Evolutionary conservation across 2,329 filamentous ascomycete genomes (phyloP), one percentile per base, ranked within the genome.

Genomic region (Trichoderma sp.): DNA sequence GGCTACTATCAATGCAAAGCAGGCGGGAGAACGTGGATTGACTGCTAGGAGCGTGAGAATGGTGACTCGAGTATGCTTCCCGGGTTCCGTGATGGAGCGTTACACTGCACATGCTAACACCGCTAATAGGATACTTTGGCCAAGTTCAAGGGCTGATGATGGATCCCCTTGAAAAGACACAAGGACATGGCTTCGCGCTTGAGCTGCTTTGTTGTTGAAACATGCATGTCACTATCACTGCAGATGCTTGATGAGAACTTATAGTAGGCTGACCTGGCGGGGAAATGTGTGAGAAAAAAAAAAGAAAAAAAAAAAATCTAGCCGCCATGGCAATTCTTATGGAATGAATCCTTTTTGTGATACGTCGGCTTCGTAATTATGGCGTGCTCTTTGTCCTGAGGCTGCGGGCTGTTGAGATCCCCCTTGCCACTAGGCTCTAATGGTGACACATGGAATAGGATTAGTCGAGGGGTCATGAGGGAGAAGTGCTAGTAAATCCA

Each of bases 41-140:
- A 90, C 90, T n/a, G 89, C 90, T 2, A 88, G 89, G 74, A 91
- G 90, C 70, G 86, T 97, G 58, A 88, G 89, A 77, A 94, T 91
- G 76, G 92, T 92, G 56, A 91, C 92, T 2, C 87, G 90, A 78
- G 91, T 93, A 81, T 69, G 87, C 79, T 68, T 50, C 50, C 42
- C 48, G 8, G 15, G 12, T 17, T 15, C 13, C 22, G 25, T 25
- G 22, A 15, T 45, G 27, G 37, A 48, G 27, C 2, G 27, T 27
- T 48, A n/a, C 48, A 29, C 12, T 54, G 8, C n/a, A 37, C 2
- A 25, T 19, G 48, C 57, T 27, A 29, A 65, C 8, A 39, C 25
- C 4, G 7, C 7, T 8, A 35, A 25, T 70, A 91, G 89, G 87
- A 89, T 72, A 84, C 89, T 12, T 80, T 91, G 37, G 84, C 87